Evolutionary conservation across 139 green algal genomes (phyloP).

Genomic region (Micromonas commoda): DNA sequence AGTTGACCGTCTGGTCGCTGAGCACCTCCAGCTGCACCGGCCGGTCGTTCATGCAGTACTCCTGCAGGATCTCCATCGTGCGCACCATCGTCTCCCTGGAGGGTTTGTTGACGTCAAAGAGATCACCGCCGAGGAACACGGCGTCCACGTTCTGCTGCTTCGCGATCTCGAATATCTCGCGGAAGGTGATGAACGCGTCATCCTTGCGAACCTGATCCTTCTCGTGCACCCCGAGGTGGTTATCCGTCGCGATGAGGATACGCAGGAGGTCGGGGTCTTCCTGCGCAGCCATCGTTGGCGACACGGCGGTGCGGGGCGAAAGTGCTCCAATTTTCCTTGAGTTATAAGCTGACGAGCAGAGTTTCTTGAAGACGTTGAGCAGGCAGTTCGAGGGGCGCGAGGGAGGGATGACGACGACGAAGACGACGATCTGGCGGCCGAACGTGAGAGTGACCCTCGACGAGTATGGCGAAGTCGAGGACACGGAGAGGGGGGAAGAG

Average conservation of each 20-base stretch:
- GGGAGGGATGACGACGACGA: no score
- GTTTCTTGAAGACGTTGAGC: no score
- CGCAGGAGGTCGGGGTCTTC: conserved; percentile 46
- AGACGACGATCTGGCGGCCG: no score
- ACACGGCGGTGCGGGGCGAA: no score
- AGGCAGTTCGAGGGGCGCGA: no score
- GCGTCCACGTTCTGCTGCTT: conserved; percentile 59
- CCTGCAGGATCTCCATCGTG: conserved; percentile 70
- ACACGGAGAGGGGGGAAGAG: no score
- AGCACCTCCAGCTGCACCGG: conserved; percentile 49
- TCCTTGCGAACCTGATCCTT: conserved; percentile 83
- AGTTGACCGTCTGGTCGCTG: conserved; percentile 72
- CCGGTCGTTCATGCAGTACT: conserved; percentile 66
- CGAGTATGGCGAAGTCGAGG: no score
- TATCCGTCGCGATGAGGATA: conserved; percentile 91
- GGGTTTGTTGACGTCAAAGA: conserved; percentile 98
- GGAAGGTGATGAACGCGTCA: conserved; percentile 88
- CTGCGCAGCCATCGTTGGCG: not conserved
- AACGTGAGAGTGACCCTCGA: no score
- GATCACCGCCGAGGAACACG: conserved; percentile 89
- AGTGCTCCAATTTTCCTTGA: no score
- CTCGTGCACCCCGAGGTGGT: conserved; percentile 93
- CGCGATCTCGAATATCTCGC: conserved; percentile 74
- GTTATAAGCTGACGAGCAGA: no score
- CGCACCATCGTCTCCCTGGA: conserved; percentile 63